These are phyloP conservation scores for Lophiotrema nucula DNA, from an alignment of 495 filamentous ascomycete genomes.

Conservation along the genomic window DNA sequence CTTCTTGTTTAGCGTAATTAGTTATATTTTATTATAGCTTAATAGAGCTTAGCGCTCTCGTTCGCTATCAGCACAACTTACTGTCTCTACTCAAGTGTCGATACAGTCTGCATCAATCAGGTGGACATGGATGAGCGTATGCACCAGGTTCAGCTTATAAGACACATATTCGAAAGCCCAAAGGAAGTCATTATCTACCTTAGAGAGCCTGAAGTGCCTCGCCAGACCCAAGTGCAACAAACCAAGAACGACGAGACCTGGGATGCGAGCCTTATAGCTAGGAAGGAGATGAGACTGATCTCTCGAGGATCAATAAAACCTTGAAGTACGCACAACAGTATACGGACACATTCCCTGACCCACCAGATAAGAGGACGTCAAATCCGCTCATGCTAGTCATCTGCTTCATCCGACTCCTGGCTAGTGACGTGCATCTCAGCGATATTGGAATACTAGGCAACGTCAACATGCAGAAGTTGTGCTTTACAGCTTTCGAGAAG, in stretches of 20 bases:
- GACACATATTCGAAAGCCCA: constrained; percentile 14
- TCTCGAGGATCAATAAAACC: constrained; percentile 4
- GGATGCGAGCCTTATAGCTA: constrained; percentile 4
- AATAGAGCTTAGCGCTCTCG: too few species aligned
- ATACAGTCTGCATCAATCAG: constrained; percentile 31
- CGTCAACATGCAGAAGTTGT: constrained; percentile 5
- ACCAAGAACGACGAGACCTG: background rate
- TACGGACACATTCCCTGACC: constrained; percentile 12
- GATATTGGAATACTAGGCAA: constrained; percentile 11
- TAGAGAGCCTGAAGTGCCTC: background rate
- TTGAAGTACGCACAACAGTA: background rate
- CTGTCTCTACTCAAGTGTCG: too few species aligned
- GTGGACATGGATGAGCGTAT: constrained; percentile 28
- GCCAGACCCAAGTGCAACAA: background rate
- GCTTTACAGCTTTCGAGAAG: constrained; percentile 4
- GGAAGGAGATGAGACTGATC: constrained; percentile 11
- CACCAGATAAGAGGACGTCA: background rate
- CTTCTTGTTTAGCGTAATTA: too few species aligned
- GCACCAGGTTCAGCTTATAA: constrained; percentile 32
- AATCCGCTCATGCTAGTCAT: constrained; percentile 9
- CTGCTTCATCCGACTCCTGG: constrained; percentile 11
- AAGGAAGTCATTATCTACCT: constrained; percentile 26
- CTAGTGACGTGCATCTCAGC: constrained; percentile 14
- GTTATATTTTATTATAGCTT: too few species aligned
- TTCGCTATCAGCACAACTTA: too few species aligned